Evolutionary conservation across 176 grass and related monocot genomes (phyloP).

Genomic region (Metroxylon sagu): DNA sequence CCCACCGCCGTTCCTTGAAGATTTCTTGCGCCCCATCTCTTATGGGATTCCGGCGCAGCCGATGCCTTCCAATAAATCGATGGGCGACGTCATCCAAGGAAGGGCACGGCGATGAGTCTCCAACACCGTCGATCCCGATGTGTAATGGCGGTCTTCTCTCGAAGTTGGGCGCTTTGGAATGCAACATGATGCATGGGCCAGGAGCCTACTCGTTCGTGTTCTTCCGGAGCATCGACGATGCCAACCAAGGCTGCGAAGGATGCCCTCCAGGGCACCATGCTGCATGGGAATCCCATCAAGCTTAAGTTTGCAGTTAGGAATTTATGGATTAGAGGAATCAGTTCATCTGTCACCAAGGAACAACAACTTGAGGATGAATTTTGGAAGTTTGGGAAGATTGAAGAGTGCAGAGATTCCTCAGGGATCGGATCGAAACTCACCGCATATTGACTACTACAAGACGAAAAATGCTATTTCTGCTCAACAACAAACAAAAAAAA

Average conservation of each 20-base stretch:
- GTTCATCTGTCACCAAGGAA: conserved; percentile 50
- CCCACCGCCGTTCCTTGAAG: too few species aligned
- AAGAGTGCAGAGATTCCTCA: conserved; percentile 56
- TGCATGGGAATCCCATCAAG: conserved; percentile 42
- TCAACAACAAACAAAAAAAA: too few species aligned
- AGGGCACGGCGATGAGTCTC: background rate
- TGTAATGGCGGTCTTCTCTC: conserved; percentile 40
- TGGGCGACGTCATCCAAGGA: background rate
- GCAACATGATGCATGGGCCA: conserved; percentile 35
- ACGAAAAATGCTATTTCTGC: conserved; percentile 88
- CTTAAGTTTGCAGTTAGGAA: conserved; percentile 69
- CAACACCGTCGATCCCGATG: conserved; percentile 37
- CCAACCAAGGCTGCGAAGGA: conserved; percentile 46
- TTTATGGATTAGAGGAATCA: conserved; percentile 83
- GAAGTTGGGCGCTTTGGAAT: conserved; percentile 61
- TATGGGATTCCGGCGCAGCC: too few species aligned
- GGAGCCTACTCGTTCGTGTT: conserved; percentile 76
- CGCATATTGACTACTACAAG: conserved; percentile 63
- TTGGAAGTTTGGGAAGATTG: conserved; percentile 64
- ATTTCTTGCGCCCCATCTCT: too few species aligned
- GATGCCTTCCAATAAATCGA: too few species aligned
- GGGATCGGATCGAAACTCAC: conserved; percentile 51
- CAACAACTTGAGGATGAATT: conserved; percentile 71
- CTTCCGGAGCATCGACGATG: conserved; percentile 41
- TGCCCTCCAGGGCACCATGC: conserved; percentile 34